Evolutionary conservation across 306 rosid species (phyloP), one percentile per base, ranked within the genome.

Genomic region (Pyrus bretschneideri): DNA sequence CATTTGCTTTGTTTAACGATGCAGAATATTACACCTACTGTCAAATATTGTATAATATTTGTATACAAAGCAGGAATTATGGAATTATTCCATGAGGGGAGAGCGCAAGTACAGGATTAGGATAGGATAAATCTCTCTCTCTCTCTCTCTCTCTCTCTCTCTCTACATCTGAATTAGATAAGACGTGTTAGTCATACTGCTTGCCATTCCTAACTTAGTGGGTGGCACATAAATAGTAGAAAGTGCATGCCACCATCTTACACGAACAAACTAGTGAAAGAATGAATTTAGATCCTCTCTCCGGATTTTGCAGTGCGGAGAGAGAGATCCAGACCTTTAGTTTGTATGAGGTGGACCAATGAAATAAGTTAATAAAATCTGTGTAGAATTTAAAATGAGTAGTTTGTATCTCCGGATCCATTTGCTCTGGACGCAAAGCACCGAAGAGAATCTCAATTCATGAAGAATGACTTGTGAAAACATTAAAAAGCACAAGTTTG

Each of bases 321-420:
- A 38, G 9, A 38, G 42, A 38, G 2, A 6, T 38, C 0, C 10
- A 38, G 2, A 38, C 10, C 42, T 7, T 38, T 38, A 35, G 0
- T 35, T 35, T 35, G 9, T 35, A 35, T 35, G 9, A 35, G 2
- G 9, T 6, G 38, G 8, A 33, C 2, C 2, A 38, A 38, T 1
- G 2, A 38, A 38, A 38, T 38, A 38, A 7, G 2, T 7, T 38
- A 38, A 38, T 38, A 9, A 38, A 38, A 38, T 38, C 0, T 7
- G 10, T 38, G 42, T 38, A 38, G 42, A 2, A 38, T 38, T 38
- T 7, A 38, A 38, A 38, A 38, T 38, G 10, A 38, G 42, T 38
- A 7, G 2, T 38, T 38, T 2, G 2, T 2, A 38, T 38, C 42
- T 38, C 0, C 0, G 0, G 1, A 5, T 7, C 2, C 0, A 0